These are phyloP conservation scores for Colletotrichum incanum DNA, from an alignment of 2,329 filamentous ascomycete genomes.

Conservation along the genomic window DNA sequence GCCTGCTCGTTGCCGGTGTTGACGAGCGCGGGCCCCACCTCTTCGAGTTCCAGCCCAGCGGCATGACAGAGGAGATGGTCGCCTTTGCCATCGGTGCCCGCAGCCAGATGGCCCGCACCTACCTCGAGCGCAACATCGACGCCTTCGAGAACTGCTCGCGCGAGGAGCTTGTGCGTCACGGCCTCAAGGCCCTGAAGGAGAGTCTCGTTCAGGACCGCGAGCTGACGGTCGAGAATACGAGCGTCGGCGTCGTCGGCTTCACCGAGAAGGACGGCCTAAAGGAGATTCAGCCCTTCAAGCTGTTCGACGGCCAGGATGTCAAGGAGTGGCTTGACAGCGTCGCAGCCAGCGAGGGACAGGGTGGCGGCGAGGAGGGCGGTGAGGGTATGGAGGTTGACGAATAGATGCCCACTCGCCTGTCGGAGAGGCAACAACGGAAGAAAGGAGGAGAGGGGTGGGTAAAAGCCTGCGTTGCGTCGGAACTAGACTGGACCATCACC, in stretches of 20 bases:
- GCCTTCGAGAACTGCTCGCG: conserved; percentile 82
- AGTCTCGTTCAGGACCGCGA: conserved; percentile 97
- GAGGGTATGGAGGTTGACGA: conserved; percentile 55
- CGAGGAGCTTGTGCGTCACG: conserved; percentile 93
- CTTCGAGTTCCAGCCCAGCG: conserved; percentile 97
- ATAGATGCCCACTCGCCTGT: neutral
- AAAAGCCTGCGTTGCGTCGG: conserved; percentile 22
- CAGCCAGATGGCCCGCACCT: conserved; percentile 97
- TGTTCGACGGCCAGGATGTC: conserved; percentile 92
- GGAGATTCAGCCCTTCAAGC: conserved; percentile 84
- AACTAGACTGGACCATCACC: conserved; percentile 6
- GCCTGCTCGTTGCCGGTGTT: conserved; percentile 91
- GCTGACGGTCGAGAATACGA: conserved; percentile 97
- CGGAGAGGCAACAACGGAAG: neutral
- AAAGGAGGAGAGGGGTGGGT: conserved; percentile 3
- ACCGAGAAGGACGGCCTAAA: conserved; percentile 63
- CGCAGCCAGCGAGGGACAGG: conserved; percentile 64
- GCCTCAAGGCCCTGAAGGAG: conserved; percentile 92
- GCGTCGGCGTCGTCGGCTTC: conserved; percentile 85
- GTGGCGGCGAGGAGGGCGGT: conserved; percentile 58
- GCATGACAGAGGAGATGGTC: conserved; percentile 97
- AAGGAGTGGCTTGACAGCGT: conserved; percentile 87
- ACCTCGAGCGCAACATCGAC: conserved; percentile 93
- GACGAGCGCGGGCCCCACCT: conserved; percentile 95
- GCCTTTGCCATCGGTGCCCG: conserved; percentile 96